These are phyloP conservation scores for Stagonosporopsis vannaccii DNA, from an alignment of 2,329 filamentous ascomycete genomes.

Conservation along the genomic window DNA sequence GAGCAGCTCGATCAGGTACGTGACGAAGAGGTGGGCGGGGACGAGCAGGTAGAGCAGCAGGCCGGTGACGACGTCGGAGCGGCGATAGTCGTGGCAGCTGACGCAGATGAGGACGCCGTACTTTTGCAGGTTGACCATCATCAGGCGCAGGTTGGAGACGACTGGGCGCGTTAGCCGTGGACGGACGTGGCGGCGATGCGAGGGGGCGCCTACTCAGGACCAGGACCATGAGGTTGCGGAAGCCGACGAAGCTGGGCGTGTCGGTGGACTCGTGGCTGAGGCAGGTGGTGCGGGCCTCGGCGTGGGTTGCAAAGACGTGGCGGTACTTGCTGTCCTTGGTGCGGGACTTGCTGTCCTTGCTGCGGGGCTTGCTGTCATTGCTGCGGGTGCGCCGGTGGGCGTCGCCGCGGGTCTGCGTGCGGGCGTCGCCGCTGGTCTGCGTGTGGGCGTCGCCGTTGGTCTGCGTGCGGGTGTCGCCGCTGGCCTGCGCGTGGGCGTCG, in stretches of 20 bases:
- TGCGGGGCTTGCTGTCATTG: too few species aligned
- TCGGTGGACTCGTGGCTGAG: constrained; percentile 81
- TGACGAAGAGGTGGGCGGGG: constrained; percentile 87
- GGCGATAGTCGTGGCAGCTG: constrained; percentile 84
- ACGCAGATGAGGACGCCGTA: constrained; percentile 96
- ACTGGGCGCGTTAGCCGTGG: too few species aligned
- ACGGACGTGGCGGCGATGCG: not conserved
- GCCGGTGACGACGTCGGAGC: constrained; percentile 77
- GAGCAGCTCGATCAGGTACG: constrained; percentile 85
- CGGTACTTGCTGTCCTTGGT: constrained; percentile 72
- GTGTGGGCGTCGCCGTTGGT: constrained; percentile 11
- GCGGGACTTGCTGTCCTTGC: too few species aligned
- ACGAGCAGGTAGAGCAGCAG: constrained; percentile 83
- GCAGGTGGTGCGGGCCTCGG: constrained; percentile 73
- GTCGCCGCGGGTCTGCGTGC: constrained; percentile 18
- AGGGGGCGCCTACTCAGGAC: constrained; percentile 71
- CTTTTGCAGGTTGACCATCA: constrained; percentile 98
- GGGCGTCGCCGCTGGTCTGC: not conserved
- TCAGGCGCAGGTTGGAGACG: constrained; percentile 88
- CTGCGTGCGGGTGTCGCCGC: constrained; percentile 16
- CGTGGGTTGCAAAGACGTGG: constrained; percentile 89
- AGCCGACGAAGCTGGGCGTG: constrained; percentile 87
- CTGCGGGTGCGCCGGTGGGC: too few species aligned
- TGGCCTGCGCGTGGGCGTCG: constrained; percentile 8
- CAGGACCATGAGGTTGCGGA: constrained; percentile 95